Percentiles rank a stretch among this genome's conserved stretches.
Evolutionary conservation across 148 eudicot species (phyloP).

Genomic region (Vaccinium macrocarpon): DNA sequence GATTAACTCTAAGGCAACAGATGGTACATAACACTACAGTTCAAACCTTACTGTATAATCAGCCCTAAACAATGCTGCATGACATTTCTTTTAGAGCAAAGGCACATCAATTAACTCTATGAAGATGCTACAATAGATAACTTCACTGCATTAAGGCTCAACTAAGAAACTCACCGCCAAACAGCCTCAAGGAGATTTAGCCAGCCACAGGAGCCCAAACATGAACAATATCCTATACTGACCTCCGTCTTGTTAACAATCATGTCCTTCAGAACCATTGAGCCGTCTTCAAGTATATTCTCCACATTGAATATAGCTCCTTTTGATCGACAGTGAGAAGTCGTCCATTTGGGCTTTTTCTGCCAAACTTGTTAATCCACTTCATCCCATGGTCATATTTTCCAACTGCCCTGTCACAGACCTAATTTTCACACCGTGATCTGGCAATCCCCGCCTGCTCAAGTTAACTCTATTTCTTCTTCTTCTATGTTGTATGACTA

Average conservation of each 20-base stretch:
- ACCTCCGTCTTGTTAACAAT: not conserved
- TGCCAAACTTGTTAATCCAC: not conserved
- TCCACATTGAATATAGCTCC: not conserved
- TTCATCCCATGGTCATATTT: not conserved
- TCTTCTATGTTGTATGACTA: not conserved
- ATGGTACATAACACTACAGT: not conserved
- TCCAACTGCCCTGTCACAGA: not conserved
- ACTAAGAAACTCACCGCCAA: conserved; percentile 16
- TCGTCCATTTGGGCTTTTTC: not conserved
- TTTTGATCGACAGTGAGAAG: not conserved
- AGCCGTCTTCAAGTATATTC: not conserved
- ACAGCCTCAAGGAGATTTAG: not conserved
- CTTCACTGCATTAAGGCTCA: not conserved
- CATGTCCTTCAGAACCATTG: not conserved
- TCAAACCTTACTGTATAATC: not conserved
- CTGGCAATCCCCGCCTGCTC: not conserved
- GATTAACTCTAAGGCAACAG: not conserved
- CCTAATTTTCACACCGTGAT: not conserved
- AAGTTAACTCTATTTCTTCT: not conserved
- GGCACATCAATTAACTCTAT: not conserved
- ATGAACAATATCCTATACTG: not conserved
- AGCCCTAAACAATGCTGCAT: not conserved
- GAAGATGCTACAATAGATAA: not conserved
- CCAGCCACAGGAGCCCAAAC: not conserved
- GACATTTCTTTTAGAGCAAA: not conserved